Percentiles rank a stretch among this genome's conserved stretches.
Conservation (phyloP, 805 yeast species). For the Citeromyces matritensis region DNA sequence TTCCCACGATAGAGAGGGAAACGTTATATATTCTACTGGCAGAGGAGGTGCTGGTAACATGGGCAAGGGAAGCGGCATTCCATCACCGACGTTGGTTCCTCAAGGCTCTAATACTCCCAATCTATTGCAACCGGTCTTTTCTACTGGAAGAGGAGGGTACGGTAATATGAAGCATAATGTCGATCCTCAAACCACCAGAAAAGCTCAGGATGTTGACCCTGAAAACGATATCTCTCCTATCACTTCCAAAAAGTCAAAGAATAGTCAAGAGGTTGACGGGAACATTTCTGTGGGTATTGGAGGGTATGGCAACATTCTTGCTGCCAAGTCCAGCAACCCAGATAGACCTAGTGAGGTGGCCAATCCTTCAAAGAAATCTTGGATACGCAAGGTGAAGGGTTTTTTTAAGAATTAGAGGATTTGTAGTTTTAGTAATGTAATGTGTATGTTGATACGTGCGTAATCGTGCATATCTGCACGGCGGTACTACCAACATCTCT, state of each 20-base stretch:
- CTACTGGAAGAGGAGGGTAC: slow-evolving; percentile 45
- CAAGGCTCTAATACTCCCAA: slow-evolving; percentile 18
- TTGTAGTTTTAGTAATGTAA: no score
- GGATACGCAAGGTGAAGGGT: not conserved
- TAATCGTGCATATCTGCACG: no score
- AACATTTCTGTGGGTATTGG: slow-evolving; percentile 3
- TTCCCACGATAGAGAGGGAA: slow-evolving; percentile 14
- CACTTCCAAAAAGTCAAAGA: not conserved
- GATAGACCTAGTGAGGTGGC: no score
- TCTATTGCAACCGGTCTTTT: slow-evolving; percentile 21
- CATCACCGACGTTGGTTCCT: slow-evolving; percentile 23
- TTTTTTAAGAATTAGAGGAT: slow-evolving; percentile 2
- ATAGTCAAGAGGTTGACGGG: not conserved
- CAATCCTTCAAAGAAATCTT: no score
- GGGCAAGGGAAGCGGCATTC: slow-evolving; percentile 20
- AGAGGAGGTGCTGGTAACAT: slow-evolving; percentile 46
- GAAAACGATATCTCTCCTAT: slow-evolving; percentile 1
- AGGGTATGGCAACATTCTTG: slow-evolving; percentile 3
- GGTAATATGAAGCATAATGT: slow-evolving; percentile 32
- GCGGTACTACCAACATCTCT: no score
- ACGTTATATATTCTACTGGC: slow-evolving; percentile 31
- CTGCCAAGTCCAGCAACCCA: not conserved
- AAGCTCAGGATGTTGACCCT: slow-evolving; percentile 1
- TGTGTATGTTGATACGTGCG: no score
- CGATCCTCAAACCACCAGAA: slow-evolving; percentile 6